Conservation (phyloP, 305 asterid species). For the Solanum hybrid region DNA sequence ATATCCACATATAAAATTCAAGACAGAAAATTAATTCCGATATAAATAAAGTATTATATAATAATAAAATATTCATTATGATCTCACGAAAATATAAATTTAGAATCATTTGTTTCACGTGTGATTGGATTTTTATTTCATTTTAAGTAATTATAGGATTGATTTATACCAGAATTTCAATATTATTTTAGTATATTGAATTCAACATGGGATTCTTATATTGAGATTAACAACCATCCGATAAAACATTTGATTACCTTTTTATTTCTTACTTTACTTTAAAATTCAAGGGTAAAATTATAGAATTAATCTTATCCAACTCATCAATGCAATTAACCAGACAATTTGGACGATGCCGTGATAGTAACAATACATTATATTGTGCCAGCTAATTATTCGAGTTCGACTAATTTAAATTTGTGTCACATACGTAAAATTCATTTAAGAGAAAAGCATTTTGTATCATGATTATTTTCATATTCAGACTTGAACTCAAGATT, state of each 20-base stretch:
- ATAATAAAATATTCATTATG: neutral
- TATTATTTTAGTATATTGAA: neutral
- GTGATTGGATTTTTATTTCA: neutral
- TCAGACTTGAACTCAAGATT: too few species aligned
- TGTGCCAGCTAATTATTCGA: neutral
- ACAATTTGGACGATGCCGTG: neutral
- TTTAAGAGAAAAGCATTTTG: rapidly evolving
- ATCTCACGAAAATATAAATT: neutral
- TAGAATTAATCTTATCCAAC: neutral
- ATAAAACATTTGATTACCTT: neutral
- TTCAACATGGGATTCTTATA: neutral
- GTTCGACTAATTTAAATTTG: neutral
- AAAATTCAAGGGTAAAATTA: neutral
- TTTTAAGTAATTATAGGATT: neutral
- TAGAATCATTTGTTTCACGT: neutral
- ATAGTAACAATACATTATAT: neutral
- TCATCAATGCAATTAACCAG: neutral
- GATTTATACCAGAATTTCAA: neutral
- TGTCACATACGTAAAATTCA: neutral
- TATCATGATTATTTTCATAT: neutral
- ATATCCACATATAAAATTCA: too few species aligned
- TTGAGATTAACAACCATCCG: neutral
- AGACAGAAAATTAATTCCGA: too few species aligned
- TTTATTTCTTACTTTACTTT: neutral
- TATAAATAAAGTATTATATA: neutral